Evolutionary conservation across 495 filamentous ascomycete genomes (phyloP), one percentile per base, ranked within the genome.

Genomic region (Penicillium coffeae): DNA sequence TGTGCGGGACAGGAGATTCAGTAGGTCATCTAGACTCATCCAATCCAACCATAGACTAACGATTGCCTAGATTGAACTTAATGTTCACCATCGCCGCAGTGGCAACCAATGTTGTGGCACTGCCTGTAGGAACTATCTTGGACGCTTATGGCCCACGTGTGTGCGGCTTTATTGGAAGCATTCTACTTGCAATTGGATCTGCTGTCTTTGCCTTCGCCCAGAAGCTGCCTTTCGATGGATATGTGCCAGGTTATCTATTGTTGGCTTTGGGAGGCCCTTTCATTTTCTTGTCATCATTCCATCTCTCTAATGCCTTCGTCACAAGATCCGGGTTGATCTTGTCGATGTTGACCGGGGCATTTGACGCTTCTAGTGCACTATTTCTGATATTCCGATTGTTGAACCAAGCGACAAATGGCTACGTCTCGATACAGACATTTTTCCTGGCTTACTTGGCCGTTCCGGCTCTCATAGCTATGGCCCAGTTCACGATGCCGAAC

Each of bases 291-390:
- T 82, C 87, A 12, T 89, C 84, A 2, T 95, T 96, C 69, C 91
- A 96, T 53, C 77, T 96, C n/a, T 90, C 86, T 36, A 96, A 96
- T 56, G 83, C 90, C 10, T 95, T 96, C 58, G 90, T 90, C 1
- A 73, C 75, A n/a, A 81, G 86, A 52, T 94, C 89, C 1, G 90
- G 90, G 3, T 66, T 94, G 13, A 91, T 96, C 42, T 72, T 96
- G 2, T 89, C 90, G 0, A 76, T 90, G 25, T 71, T 96, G 15
- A 96, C 90, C 0, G 90, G 90, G 4, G 90, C 89, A 33, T 96
- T 95, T 56, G 90, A 96, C 64, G 84, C 89, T 1, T 90, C 86
- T 6, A 90, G 85, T 57, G 89, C 89, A n/a, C 54, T 95, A 2
- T 96, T 96, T 61, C 76, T 96, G 12, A 52, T 89, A n/a, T 94